These are phyloP conservation scores for Sclerotinia nivalis DNA, from an alignment of 2,329 filamentous ascomycete species.

Conservation along the genomic window DNA sequence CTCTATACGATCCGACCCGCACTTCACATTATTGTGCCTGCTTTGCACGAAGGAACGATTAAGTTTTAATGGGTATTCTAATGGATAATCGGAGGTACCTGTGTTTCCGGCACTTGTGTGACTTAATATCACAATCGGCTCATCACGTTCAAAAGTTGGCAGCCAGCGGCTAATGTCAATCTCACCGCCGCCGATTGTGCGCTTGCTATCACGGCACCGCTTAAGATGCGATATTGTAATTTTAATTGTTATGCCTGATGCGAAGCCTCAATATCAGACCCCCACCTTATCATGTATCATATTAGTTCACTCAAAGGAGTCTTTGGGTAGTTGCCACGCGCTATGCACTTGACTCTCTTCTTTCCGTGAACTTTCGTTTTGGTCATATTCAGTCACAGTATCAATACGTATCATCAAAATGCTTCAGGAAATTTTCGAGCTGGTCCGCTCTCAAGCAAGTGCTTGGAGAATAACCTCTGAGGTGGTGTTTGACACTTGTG, in stretches of 20 bases:
- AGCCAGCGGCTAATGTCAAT: not conserved
- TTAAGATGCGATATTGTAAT: not conserved
- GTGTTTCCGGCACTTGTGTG: not conserved
- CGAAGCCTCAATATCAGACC: not conserved
- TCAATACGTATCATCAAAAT: not conserved
- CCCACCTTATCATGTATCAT: not conserved
- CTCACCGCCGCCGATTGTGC: not conserved
- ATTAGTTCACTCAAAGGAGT: not conserved
- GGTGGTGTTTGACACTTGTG: not conserved
- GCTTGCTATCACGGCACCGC: not conserved
- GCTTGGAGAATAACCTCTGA: not conserved
- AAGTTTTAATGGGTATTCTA: not conserved
- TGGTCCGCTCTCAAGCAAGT: not conserved
- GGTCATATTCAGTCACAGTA: not conserved
- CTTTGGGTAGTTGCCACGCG: not conserved
- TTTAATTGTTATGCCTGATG: not conserved
- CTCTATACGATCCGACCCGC: not conserved
- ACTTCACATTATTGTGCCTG: not conserved
- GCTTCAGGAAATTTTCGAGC: not conserved
- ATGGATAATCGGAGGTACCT: not conserved
- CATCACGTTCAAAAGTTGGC: not conserved
- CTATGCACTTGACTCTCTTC: not conserved
- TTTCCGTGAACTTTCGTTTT: not conserved
- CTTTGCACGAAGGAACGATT: not conserved
- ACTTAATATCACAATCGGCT: conserved; percentile 1